Evolutionary conservation across 768 basidiomycete species (phyloP), one percentile per base, ranked within the genome.

Genomic region (Sporobolomyces pararoseus): DNA sequence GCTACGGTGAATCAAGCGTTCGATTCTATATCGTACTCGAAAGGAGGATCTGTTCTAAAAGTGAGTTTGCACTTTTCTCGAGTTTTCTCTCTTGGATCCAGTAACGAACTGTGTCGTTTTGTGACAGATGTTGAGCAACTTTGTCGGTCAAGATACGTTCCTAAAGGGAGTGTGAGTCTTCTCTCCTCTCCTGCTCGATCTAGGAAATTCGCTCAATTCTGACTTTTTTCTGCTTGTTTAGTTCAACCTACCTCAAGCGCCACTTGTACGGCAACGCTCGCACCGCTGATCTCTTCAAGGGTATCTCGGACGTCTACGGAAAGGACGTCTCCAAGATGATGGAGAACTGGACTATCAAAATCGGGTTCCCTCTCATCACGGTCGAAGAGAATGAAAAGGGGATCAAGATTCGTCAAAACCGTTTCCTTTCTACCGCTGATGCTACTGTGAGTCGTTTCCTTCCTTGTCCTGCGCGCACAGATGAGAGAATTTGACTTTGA

Each of bases 231-330:
- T 50, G 52, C 87, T 76, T 91, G 91, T 42, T 42, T 39, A 91
- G 95, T 55, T 91, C 91, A 3, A 84, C 90, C 67, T 97, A 98
- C 81, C 85, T 98, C 71, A 94, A 93, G 82, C 85, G 87, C 71
- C 87, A 90, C 74, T 81, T 92, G 12, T 98, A 88, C 78, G 86
- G 84, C 31, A 96, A 91, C 80, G 90, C 87, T 55, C 85, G 87
- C 55, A 94, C 92, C 4, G 85, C 83, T 52, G 89, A 97, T 76
- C 83, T 98, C 7, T 96, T 91, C 89, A 83, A 87, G 64, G 92
- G 91, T 35, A 90, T 97, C 65, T 82, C 85, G 55, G 83, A 84
- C 72, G 86, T 91, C 2, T 89, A 87, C 47, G 88, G 84, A 12
- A 77, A 87, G 27, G 86, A 96, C 74, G 84, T 94, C 44, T 83